These are phyloP conservation scores for Chrysanthemum makinoi DNA, from an alignment of 129 eudicot species.

Conservation along the genomic window DNA sequence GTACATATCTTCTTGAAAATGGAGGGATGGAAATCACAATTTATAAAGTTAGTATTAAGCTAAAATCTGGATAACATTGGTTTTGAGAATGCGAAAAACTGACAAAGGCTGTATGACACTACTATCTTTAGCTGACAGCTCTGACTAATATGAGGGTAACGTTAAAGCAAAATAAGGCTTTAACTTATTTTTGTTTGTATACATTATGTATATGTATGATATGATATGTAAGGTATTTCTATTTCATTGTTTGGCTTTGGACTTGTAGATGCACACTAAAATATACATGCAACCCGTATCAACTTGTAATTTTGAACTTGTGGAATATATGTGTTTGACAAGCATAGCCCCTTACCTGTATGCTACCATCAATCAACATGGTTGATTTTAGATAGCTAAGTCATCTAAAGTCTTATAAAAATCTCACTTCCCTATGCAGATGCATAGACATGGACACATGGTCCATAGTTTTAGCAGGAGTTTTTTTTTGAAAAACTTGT, in stretches of 20 bases:
- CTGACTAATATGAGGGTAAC: constrained; percentile 9
- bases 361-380: not conserved
- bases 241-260: constrained; percentile 6
- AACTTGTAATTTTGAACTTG: not conserved
- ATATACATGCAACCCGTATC: constrained; percentile 9
- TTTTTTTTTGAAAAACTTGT: not conserved
- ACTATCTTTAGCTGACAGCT: not conserved
- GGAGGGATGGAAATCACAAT: not conserved
- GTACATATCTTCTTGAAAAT: not conserved
- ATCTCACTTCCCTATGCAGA: constrained; percentile 1
- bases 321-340: not conserved
- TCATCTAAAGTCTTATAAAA: not conserved
- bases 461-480: constrained; percentile 3
- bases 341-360: not conserved
- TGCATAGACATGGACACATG: not conserved
- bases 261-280: not conserved
- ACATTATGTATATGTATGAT: not conserved
- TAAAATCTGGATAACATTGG: not conserved
- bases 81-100: constrained; percentile 10
- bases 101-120: constrained; percentile 2
- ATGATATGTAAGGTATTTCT: not conserved
- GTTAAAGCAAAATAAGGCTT: constrained; percentile 9
- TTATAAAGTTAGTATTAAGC: not conserved
- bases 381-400: not conserved
- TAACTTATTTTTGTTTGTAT: not conserved